Conservation (phyloP, 2,329 filamentous ascomycete genomes). For the Colletotrichum costaricense region DNA sequence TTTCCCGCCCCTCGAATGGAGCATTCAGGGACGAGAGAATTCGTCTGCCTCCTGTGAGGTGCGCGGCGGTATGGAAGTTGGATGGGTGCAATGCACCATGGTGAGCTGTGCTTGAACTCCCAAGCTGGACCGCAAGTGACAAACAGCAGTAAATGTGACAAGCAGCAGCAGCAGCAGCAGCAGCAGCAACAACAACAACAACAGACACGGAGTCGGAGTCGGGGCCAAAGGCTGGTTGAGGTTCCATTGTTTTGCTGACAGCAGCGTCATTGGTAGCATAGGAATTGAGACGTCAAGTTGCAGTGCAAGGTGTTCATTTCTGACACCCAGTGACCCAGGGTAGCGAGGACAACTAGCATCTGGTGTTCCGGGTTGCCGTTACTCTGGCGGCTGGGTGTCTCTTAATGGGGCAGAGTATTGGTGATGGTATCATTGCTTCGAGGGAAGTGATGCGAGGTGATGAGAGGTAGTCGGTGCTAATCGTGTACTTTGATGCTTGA, state of each 20-base stretch:
- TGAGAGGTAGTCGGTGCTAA: slow-evolving; percentile 5
- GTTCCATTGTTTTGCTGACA: slow-evolving; percentile 2
- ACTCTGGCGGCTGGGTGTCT: not conserved
- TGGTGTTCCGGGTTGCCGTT: not conserved
- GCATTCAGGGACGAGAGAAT: slow-evolving; percentile 24
- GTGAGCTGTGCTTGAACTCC: not conserved
- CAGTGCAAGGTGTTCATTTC: not conserved
- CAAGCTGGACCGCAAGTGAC: not conserved
- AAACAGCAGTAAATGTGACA: not conserved
- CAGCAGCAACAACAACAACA: not conserved
- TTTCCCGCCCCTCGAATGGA: slow-evolving; percentile 1
- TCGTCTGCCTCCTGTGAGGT: slow-evolving; percentile 24
- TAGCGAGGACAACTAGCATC: not conserved
- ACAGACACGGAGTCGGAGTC: not conserved
- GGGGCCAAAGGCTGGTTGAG: not conserved
- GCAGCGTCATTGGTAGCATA: not conserved
- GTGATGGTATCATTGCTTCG: not conserved
- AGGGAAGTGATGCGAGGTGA: not conserved
- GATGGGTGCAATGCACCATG: not conserved
- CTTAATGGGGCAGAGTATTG: not conserved
- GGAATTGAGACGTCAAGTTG: not conserved
- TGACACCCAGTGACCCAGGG: not conserved
- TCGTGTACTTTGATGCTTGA: slow-evolving; percentile 11
- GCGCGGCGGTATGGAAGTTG: slow-evolving; percentile 1
- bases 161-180: not conserved